A percentile compares a stretch with the other conserved stretches of the same genome.
Conservation (phyloP, 31 red algal species). For the Bonnemaisonia californica region DNA sequence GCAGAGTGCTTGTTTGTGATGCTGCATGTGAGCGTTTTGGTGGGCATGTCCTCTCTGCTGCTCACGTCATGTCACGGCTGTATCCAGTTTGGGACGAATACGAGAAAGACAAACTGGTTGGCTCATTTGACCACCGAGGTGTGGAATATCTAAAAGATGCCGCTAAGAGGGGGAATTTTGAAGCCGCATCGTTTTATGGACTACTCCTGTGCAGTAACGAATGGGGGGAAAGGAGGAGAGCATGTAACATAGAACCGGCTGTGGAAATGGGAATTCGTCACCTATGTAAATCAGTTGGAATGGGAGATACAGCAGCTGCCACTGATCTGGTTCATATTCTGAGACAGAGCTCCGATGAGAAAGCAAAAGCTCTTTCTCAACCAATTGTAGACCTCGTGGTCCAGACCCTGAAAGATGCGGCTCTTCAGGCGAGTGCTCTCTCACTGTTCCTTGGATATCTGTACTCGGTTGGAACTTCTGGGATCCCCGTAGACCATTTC, state of each 20-base stretch:
- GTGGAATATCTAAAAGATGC: conserved; percentile 32
- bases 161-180: conserved; percentile 64
- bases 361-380: neutral
- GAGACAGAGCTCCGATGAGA: neutral
- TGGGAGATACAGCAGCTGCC: conserved; percentile 52
- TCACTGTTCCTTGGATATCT: conserved; percentile 48
- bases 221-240: conserved; percentile 39
- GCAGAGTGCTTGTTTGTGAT: conserved; percentile 60
- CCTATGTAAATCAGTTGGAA: conserved; percentile 40
- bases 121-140: conserved; percentile 29
- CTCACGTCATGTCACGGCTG: conserved; percentile 40
- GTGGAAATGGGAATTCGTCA: conserved; percentile 19
- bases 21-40: conserved; percentile 48
- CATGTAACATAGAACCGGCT: conserved; percentile 22
- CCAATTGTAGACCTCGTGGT: conserved; percentile 21
- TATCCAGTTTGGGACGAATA: conserved; percentile 55
- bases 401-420: conserved; percentile 27
- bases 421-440: conserved; percentile 22
- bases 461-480: conserved; percentile 25
- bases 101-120: conserved; percentile 45
- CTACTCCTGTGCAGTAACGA: conserved; percentile 46
- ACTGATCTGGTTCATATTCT: conserved; percentile 44
- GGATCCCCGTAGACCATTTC: conserved; percentile 31
- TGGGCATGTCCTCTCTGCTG: conserved; percentile 36
- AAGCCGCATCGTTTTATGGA: conserved; percentile 47